These are phyloP conservation scores for Mycosarcoma mackinlayi DNA, from an alignment of 1,284 basidiomycete species.

Conservation along the genomic window DNA sequence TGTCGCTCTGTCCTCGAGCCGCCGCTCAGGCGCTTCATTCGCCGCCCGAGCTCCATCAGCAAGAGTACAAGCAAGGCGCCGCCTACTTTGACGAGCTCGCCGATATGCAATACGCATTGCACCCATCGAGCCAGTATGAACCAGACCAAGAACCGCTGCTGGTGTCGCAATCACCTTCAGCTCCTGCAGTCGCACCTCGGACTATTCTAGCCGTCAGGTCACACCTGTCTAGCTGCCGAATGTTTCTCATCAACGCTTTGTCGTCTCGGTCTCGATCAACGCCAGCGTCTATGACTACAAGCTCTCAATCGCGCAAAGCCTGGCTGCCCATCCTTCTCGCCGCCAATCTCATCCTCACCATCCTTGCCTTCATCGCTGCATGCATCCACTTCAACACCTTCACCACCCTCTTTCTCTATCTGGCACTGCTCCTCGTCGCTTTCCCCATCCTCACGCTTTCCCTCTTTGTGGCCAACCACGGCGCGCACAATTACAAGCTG, in stretches of 20 bases:
- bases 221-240: background rate
- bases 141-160: constrained; percentile 22
- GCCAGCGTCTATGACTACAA: background rate
- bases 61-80: constrained; percentile 16
- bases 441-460: constrained; percentile 33
- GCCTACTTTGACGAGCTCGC: constrained; percentile 19
- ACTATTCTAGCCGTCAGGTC: too few relatives aligned
- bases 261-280: background rate
- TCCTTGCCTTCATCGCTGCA: constrained; percentile 23
- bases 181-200: too few relatives aligned
- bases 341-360: constrained; percentile 17
- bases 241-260: background rate
- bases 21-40: constrained; percentile 23
- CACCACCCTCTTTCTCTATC: constrained; percentile 38
- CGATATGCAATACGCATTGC: constrained; percentile 12
- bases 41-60: constrained; percentile 9
- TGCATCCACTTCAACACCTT: constrained; percentile 41
- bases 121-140: constrained; percentile 2
- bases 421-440: constrained; percentile 27
- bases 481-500: constrained; percentile 12
- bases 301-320: constrained; percentile 5
- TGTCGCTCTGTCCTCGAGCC: constrained; percentile 25
- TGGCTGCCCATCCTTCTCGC: constrained; percentile 22
- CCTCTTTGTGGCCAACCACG: constrained; percentile 7
- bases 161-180: background rate